Base-by-base conservation (phyloP, 768 basidiomycete genomes). In the Agaricus sinodeliciosus region DNA sequence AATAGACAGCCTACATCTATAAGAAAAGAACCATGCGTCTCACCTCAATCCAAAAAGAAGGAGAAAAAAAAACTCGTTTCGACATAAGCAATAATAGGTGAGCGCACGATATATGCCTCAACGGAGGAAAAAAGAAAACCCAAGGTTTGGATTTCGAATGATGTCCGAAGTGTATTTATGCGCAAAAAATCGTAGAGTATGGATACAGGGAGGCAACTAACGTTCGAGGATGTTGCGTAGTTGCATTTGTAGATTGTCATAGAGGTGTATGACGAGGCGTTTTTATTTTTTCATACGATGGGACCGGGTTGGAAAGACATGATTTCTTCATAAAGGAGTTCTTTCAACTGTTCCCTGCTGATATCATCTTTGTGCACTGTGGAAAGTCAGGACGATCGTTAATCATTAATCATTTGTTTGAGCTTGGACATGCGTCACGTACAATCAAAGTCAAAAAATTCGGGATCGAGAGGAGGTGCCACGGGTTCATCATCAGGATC, bases 381-480 rank as follows among this genome's bases (percentile, higher is more conserved):
- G 39, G 42, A 55, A 49, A 46, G 34, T 31, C 26, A 22, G 37
- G 22, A 22, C 22, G 22, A 22, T 22, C 2, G 22, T 22, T 22
- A 22, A 51, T 9, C 16, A 43, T 40, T 44, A 18, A 15, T 55
- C 31, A 28, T 12, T 47, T 31, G 31, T 18, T 12, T 18, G 19
- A 8, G 8, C 40, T 31, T 39, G 25, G 47, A 15, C 9, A 11
- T 28, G 34, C 7, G 49, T 3, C 78, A 47, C 39, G 4, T 58
- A 90, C 88, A 70, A 67, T 99, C 96, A 66, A 98, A 98, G 63
- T 95, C 93, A 68, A 99, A 99, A 76, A 98, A 99, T 59, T 88
- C 86, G 3, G 93, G 87, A 59, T 91, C 90, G 44, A 99, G 83
- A n/a, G 95, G 94, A 4, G 93, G 88, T 0, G 94, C 94, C 19